Evolutionary conservation across 108 stramenopile species (phyloP).

Genomic region (Fragilaria crotonensis): DNA sequence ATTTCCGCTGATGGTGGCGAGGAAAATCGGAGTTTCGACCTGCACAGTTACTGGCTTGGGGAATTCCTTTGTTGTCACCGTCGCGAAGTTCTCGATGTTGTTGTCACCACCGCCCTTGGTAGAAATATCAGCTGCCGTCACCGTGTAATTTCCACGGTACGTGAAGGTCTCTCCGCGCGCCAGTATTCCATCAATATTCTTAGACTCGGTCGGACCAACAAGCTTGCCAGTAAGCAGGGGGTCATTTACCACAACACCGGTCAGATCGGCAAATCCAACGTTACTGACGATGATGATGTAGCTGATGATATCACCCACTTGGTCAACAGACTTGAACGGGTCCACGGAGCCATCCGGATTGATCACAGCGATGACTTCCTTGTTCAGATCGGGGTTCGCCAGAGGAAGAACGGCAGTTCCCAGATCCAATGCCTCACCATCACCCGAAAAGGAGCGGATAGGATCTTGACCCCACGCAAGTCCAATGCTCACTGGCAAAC

Average conservation of each 20-base stretch:
- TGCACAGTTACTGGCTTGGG: background rate
- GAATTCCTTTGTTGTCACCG: background rate
- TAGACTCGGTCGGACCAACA: background rate
- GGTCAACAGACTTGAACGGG: too few relatives aligned
- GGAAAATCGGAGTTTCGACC: background rate
- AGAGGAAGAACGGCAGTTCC: constrained; percentile 3
- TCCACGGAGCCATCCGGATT: too few relatives aligned
- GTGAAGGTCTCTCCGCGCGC: background rate
- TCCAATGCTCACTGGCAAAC: constrained; percentile 1
- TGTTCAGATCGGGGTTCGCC: background rate
- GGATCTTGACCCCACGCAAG: constrained; percentile 7
- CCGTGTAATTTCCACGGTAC: background rate
- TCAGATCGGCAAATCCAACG: too few relatives aligned
- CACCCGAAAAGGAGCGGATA: background rate
- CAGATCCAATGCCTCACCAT: background rate
- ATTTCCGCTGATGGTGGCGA: background rate
- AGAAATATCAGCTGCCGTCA: background rate
- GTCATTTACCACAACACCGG: too few relatives aligned
- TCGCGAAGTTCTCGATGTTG: background rate
- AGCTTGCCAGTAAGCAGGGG: too few relatives aligned
- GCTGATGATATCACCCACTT: too few relatives aligned
- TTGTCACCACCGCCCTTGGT: background rate
- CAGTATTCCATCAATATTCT: background rate
- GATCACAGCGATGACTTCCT: too few relatives aligned
- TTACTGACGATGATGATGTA: too few relatives aligned